Evolutionary conservation across 192 early-diverging fungal species (phyloP), one percentile per base, ranked within the genome.

Genomic region (Coemansia biformis): DNA sequence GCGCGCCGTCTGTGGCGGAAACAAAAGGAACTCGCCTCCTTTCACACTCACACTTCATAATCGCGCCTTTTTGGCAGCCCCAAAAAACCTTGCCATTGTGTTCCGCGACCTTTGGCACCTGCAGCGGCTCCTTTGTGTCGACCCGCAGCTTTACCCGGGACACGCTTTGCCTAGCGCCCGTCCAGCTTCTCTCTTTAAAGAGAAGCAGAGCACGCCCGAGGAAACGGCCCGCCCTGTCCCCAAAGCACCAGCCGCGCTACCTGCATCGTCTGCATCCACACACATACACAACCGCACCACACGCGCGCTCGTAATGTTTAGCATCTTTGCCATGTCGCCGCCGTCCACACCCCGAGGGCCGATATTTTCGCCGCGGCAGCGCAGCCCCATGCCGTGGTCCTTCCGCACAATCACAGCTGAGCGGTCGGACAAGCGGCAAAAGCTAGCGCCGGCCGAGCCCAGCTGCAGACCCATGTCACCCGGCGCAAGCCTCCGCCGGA

Each of bases 261-360:
- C n/a, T n/a, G 6, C 24, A 5, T 26, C 3, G 8, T 18, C 26
- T 35, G 8, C 13, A 13, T 32, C 33, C 5, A 16, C 35, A 21
- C n/a, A n/a, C n/a, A n/a, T n/a, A n/a, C n/a, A n/a, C n/a, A n/a
- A n/a, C n/a, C n/a, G n/a, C n/a, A n/a, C n/a, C n/a, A n/a, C n/a
- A n/a, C n/a, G n/a, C n/a, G n/a, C n/a, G n/a, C n/a, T n/a, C n/a
- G n/a, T n/a, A n/a, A 64, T 64, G 62, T 50, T 64, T 30, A 56
- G 42, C 15, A 57, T 64, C 35, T 51, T 49, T 3, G 49, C 49
- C 48, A 56, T 64, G 43, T 64, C 62, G 5, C 62, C 62, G 14
- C 62, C 62, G 10, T 46, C 48, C 42, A 64, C 62, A 2, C 62
- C 62, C 54, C 31, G 62, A 21, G 62, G 54, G 16, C 24, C 62